Evolutionary conservation across 2,329 filamentous ascomycete genomes (phyloP).

Genomic region (Microascus cirrosus): DNA sequence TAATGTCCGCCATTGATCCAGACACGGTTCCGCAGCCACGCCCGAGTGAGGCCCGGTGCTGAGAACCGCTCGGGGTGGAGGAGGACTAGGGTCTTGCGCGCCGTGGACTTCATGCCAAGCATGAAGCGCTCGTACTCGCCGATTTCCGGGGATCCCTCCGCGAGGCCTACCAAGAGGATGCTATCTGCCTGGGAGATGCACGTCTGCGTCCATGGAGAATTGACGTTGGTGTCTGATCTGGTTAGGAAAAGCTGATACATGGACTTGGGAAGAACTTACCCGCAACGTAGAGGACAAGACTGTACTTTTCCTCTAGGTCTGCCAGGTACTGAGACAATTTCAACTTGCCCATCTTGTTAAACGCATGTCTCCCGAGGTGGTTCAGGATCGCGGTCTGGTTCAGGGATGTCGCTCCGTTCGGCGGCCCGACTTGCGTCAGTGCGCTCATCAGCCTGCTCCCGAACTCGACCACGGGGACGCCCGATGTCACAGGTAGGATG

Average conservation of each 20-base stretch:
- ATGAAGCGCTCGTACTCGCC: slow-evolving; percentile 96
- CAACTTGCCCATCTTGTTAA: slow-evolving; percentile 93
- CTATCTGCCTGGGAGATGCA: slow-evolving; percentile 96
- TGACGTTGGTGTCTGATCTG: slow-evolving; percentile 75
- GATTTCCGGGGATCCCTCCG: slow-evolving; percentile 79
- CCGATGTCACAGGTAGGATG: slow-evolving; percentile 79
- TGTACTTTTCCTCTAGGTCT: slow-evolving; percentile 94
- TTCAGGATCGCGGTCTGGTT: slow-evolving; percentile 92
- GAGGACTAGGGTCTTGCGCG: slow-evolving; percentile 82
- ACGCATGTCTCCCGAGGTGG: slow-evolving; percentile 89
- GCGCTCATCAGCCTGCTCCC: slow-evolving; percentile 81
- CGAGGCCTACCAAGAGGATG: slow-evolving; percentile 83
- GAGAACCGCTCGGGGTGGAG: slow-evolving; percentile 86
- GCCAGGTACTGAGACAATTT: slow-evolving; percentile 93
- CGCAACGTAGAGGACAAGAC: slow-evolving; percentile 87
- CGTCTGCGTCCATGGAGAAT: slow-evolving; percentile 95
- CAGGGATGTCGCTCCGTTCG: slow-evolving; percentile 81
- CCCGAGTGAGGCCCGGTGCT: slow-evolving; percentile 68
- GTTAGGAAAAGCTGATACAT: slow-evolving; percentile 44
- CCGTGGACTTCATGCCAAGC: slow-evolving; percentile 93
- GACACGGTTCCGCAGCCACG: slow-evolving; percentile 83
- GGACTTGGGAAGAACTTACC: slow-evolving; percentile 31
- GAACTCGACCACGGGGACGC: slow-evolving; percentile 91
- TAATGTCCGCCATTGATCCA: slow-evolving; percentile 99
- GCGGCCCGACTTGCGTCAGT: slow-evolving; percentile 75